phyloP scores from a whole-genome alignment of 768 basidiomycete genomes.

The Mycena alexandri region DNA sequence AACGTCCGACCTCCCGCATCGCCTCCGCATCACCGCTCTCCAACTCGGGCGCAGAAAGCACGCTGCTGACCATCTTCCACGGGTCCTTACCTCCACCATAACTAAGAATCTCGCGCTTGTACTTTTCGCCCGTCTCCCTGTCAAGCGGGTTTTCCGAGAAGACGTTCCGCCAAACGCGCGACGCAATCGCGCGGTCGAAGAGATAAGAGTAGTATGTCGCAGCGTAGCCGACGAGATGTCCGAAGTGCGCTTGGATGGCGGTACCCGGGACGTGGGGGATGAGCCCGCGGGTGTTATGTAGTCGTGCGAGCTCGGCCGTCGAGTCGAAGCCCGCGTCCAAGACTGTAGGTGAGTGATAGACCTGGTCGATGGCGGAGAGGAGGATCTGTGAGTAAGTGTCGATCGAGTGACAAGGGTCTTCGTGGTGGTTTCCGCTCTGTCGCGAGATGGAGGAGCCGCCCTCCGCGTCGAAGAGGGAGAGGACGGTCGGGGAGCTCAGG shows the following conservation, averaged over 20 bases:
- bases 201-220: slow-evolving; percentile 98
- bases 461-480: slow-evolving; percentile 80
- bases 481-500: slow-evolving; percentile 84
- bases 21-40: slow-evolving; percentile 80
- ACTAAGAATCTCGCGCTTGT: slow-evolving; percentile 79
- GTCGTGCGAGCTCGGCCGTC: slow-evolving; percentile 69
- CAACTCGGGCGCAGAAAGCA: slow-evolving; percentile 77
- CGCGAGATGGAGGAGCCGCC: slow-evolving; percentile 57
- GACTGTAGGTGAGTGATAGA: slow-evolving; percentile 83
- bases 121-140: slow-evolving; percentile 83
- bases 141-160: slow-evolving; percentile 78
- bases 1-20: slow-evolving; percentile 91
- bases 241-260: slow-evolving; percentile 95
- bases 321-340: slow-evolving; percentile 76
- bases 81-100: slow-evolving; percentile 94
- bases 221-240: slow-evolving; percentile 95
- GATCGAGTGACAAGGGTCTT: slow-evolving; percentile 83
- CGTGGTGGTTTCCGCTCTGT: slow-evolving; percentile 73
- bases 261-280: slow-evolving; percentile 89
- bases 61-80: slow-evolving; percentile 88
- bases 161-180: slow-evolving; percentile 85
- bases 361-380: slow-evolving; percentile 89
- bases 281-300: slow-evolving; percentile 79
- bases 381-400: slow-evolving; percentile 94
- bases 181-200: slow-evolving; percentile 96